Evolutionary conservation across 1,139 yeast species (phyloP).

Genomic region (Pichia terricola): DNA sequence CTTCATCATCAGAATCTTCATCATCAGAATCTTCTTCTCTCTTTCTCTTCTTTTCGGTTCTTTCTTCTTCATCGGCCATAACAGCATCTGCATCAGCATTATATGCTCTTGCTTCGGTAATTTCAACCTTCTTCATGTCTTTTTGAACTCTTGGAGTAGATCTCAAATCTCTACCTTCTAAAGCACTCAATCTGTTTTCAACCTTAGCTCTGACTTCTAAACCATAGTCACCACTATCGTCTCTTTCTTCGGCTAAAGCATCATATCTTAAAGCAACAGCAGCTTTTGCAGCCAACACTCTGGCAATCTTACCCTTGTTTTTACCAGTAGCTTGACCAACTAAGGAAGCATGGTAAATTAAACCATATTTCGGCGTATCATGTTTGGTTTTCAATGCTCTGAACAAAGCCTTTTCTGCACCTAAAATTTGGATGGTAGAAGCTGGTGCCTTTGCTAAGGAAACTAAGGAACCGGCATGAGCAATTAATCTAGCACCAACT

Average conservation of each 20-base stretch:
- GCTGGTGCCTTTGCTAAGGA: slow-evolving; percentile 97
- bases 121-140: slow-evolving; percentile 75
- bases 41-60: slow-evolving; percentile 33
- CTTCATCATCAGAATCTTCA: slow-evolving; percentile 28
- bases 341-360: slow-evolving; percentile 91
- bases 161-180: slow-evolving; percentile 91
- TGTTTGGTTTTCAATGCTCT: slow-evolving; percentile 97
- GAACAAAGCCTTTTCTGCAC: slow-evolving; percentile 98
- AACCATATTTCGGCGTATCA: slow-evolving; percentile 97
- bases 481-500: slow-evolving; percentile 95
- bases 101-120: slow-evolving; percentile 77
- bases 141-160: slow-evolving; percentile 68
- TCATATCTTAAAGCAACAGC: slow-evolving; percentile 95
- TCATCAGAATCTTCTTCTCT: slow-evolving; percentile 40
- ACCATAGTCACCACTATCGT: slow-evolving; percentile 91
- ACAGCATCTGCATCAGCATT: slow-evolving; percentile 88
- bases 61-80: slow-evolving; percentile 31
- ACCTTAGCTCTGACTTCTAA: slow-evolving; percentile 86
- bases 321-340: slow-evolving; percentile 97
- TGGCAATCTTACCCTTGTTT: slow-evolving; percentile 97
- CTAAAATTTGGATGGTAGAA: slow-evolving; percentile 95
- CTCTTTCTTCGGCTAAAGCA: slow-evolving; percentile 94
- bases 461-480: slow-evolving; percentile 93
- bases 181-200: slow-evolving; percentile 86
- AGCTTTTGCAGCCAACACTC: slow-evolving; percentile 98